Conservation (phyloP, 1,284 basidiomycete genomes). For the Papiliotrema nemorosa region DNA sequence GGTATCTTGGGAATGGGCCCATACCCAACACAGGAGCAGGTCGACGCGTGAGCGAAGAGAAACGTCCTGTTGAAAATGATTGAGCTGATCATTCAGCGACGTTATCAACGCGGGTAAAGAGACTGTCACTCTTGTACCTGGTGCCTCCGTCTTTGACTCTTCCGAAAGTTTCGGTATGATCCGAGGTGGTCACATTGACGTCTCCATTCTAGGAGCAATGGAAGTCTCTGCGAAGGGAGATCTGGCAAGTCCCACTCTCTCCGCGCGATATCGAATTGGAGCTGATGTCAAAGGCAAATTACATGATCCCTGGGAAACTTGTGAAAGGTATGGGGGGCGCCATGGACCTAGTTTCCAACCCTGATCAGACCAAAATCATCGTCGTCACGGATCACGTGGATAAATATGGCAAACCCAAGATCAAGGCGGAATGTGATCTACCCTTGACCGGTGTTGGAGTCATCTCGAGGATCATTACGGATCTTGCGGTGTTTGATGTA, state of each 20-base stretch:
- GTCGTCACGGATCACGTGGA: conserved; percentile 85
- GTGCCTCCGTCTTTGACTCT: conserved; percentile 78
- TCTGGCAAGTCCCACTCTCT: conserved; percentile 54
- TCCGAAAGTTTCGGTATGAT: conserved; percentile 78
- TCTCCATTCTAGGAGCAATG: conserved; percentile 86
- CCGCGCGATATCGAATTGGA: background rate
- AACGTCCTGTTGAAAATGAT: too few relatives aligned
- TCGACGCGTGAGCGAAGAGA: conserved; percentile 89
- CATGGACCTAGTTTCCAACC: conserved; percentile 93
- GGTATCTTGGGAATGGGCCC: conserved; percentile 94
- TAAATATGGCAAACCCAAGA: conserved; percentile 84
- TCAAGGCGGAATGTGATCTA: conserved; percentile 74
- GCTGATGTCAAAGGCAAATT: conserved; percentile 61
- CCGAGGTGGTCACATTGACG: conserved; percentile 90
- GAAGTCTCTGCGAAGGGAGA: conserved; percentile 90
- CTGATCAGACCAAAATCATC: conserved; percentile 78
- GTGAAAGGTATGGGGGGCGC: conserved; percentile 91
- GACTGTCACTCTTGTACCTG: conserved; percentile 86
- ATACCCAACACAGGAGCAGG: conserved; percentile 77
- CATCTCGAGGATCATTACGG: conserved; percentile 87
- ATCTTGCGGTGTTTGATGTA: conserved; percentile 83
- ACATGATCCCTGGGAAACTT: conserved; percentile 93
- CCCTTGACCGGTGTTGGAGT: conserved; percentile 83
- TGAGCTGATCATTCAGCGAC: conserved; percentile 56
- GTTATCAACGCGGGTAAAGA: conserved; percentile 96